Conservation (phyloP, 768 basidiomycete species). For the Thelephora aurantiotincta region DNA sequence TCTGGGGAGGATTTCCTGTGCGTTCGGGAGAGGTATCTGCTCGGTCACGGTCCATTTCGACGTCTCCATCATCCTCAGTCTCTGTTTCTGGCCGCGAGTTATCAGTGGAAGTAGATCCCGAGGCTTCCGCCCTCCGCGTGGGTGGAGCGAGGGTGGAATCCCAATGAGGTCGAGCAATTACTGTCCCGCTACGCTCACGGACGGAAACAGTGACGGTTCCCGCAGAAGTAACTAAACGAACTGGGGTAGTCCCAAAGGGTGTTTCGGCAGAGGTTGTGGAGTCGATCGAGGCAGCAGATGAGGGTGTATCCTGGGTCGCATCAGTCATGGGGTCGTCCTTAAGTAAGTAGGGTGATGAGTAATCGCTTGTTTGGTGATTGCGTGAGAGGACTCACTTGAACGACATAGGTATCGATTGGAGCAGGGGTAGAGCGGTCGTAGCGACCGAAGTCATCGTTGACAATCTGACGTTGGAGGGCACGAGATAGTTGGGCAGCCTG, state of each 20-base stretch:
- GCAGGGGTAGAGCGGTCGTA: constrained; percentile 2
- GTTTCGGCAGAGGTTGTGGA: constrained; percentile 49
- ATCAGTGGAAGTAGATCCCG: constrained; percentile 22
- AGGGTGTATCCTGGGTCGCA: constrained; percentile 7
- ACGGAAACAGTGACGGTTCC: constrained; percentile 43
- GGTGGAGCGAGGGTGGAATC: constrained; percentile 12
- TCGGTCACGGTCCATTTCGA: constrained; percentile 34
- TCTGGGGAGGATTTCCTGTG: constrained; percentile 8
- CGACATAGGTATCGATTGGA: background rate
- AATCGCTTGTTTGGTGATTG: no score
- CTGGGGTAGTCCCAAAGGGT: constrained; percentile 45
- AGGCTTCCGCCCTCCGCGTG: constrained; percentile 11
- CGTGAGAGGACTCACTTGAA: no score
- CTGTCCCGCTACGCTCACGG: constrained; percentile 63
- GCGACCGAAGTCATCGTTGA: constrained; percentile 3
- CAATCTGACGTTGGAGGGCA: constrained; percentile 40
- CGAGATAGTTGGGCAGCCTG: constrained; percentile 43
- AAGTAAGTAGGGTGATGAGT: background rate
- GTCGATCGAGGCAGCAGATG: constrained; percentile 29
- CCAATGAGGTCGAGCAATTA: constrained; percentile 51
- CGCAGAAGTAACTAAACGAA: constrained; percentile 44
- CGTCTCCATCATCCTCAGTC: constrained; percentile 67
- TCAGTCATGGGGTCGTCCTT: background rate
- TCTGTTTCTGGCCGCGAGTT: constrained; percentile 60
- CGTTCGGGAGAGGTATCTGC: constrained; percentile 18